These are phyloP conservation scores for Xerocomus potaroensis DNA, from an alignment of 768 basidiomycete species.

Conservation along the genomic window DNA sequence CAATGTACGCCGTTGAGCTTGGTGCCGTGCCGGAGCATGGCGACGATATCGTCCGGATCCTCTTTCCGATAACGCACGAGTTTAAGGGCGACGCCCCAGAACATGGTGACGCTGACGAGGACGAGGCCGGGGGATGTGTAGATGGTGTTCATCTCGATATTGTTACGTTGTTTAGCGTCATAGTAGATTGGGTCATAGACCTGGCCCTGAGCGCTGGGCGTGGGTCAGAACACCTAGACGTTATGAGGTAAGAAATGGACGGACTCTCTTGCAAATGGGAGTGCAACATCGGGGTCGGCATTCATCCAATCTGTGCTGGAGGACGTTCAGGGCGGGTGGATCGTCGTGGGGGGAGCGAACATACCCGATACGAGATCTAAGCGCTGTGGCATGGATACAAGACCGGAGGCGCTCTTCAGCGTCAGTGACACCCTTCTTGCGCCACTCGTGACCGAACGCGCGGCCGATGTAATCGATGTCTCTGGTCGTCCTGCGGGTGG, in stretches of 20 bases:
- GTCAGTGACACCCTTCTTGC: conserved; percentile 42
- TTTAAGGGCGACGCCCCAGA: conserved; percentile 72
- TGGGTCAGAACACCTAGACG: conserved; percentile 5
- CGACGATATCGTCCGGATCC: conserved; percentile 62
- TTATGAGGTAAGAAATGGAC: conserved; percentile 17
- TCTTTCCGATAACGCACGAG: conserved; percentile 63
- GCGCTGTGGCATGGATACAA: conserved; percentile 56
- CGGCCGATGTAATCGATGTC: conserved; percentile 68
- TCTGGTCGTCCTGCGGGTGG: conserved; percentile 49
- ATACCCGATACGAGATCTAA: conserved; percentile 43
- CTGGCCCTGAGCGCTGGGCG: conserved; percentile 20
- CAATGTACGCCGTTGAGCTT: conserved; percentile 50
- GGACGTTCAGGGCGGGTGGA: background rate
- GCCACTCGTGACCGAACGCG: conserved; percentile 55
- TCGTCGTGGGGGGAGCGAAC: background rate
- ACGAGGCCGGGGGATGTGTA: conserved; percentile 53
- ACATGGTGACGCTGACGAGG: conserved; percentile 60
- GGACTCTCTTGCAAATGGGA: conserved; percentile 64
- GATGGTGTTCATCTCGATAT: conserved; percentile 53
- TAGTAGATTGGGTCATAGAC: conserved; percentile 58
- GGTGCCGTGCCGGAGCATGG: conserved; percentile 58
- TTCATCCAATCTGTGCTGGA: conserved; percentile 67
- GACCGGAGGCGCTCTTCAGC: conserved; percentile 50
- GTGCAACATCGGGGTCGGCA: conserved; percentile 63
- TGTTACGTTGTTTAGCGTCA: conserved; percentile 47